phyloP scores from a whole-genome alignment of 768 basidiomycete genomes.

The Ephemerocybe angulata region DNA sequence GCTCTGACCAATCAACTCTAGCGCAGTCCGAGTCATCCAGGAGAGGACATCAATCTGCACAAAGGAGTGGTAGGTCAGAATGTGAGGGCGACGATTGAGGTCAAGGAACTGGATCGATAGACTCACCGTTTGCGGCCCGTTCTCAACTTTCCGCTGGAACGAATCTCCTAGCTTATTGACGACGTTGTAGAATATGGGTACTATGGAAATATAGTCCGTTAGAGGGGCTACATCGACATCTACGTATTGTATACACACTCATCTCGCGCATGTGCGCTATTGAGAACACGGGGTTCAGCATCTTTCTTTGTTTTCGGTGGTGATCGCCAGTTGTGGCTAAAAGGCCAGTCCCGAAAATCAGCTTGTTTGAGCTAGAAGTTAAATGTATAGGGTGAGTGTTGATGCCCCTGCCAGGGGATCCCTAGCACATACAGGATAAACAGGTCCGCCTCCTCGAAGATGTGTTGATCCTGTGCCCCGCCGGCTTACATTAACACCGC shows the following conservation, averaged over 20 bases:
- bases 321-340: conserved; percentile 26
- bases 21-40: conserved; percentile 39
- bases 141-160: background rate
- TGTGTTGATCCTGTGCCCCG: conserved; percentile 26
- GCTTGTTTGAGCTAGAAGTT: conserved; percentile 12
- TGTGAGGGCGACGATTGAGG: too few relatives aligned
- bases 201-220: too few relatives aligned
- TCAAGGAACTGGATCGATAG: too few relatives aligned
- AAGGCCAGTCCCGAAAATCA: conserved; percentile 22
- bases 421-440: conserved; percentile 22
- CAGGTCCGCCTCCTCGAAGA: conserved; percentile 23
- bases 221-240: too few relatives aligned
- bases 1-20: conserved; percentile 46
- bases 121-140: too few relatives aligned
- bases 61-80: too few relatives aligned
- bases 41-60: too few relatives aligned
- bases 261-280: conserved; percentile 28
- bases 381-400: too few relatives aligned
- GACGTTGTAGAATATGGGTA: conserved; percentile 33
- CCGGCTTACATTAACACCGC: background rate
- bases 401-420: background rate
- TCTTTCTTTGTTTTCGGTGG: conserved; percentile 35
- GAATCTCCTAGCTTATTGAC: conserved; percentile 18
- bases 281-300: conserved; percentile 38
- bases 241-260: too few relatives aligned